Evolutionary conservation across 352 stramenopile genomes (phyloP).

Genomic region (Pythium coloratum): DNA sequence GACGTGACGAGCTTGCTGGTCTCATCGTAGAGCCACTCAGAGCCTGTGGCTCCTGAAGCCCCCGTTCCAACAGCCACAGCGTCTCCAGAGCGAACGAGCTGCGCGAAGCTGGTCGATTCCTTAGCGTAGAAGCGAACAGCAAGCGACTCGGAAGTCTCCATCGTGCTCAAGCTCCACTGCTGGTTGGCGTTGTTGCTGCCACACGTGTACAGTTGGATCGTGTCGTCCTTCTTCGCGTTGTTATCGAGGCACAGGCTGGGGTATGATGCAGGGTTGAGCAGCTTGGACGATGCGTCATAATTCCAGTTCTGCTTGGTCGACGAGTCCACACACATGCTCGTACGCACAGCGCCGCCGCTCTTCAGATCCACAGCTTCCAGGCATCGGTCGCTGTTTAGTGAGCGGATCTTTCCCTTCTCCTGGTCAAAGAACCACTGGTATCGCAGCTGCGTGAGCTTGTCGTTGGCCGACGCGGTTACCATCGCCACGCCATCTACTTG

Average conservation of each 20-base stretch:
- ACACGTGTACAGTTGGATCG: conserved; percentile 63
- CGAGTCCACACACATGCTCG: conserved; percentile 51
- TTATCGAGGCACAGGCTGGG: conserved; percentile 60
- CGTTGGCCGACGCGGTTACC: conserved; percentile 32
- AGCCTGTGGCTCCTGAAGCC: conserved; percentile 24
- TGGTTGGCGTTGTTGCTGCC: conserved; percentile 57
- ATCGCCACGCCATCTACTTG: conserved; percentile 41
- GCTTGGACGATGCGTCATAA: conserved; percentile 46
- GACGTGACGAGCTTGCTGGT: conserved; percentile 40
- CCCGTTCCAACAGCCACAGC: conserved; percentile 31
- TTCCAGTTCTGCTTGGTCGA: conserved; percentile 71
- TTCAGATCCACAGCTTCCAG: conserved; percentile 55
- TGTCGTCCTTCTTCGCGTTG: conserved; percentile 45
- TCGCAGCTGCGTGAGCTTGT: conserved; percentile 54
- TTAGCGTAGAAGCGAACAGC: conserved; percentile 43
- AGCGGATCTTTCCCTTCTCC: conserved; percentile 48
- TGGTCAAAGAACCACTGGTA: conserved; percentile 71
- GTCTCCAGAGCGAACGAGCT: conserved; percentile 37
- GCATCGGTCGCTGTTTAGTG: conserved; percentile 67
- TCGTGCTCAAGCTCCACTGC: conserved; percentile 35
- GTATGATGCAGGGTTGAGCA: conserved; percentile 46
- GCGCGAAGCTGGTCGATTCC: conserved; percentile 36
- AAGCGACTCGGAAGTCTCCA: conserved; percentile 20
- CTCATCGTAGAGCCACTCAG: conserved; percentile 48
- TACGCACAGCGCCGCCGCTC: conserved; percentile 53